phyloP scores from a whole-genome alignment of 2,329 filamentous ascomycete genomes.

The Aureobasidium musti region DNA sequence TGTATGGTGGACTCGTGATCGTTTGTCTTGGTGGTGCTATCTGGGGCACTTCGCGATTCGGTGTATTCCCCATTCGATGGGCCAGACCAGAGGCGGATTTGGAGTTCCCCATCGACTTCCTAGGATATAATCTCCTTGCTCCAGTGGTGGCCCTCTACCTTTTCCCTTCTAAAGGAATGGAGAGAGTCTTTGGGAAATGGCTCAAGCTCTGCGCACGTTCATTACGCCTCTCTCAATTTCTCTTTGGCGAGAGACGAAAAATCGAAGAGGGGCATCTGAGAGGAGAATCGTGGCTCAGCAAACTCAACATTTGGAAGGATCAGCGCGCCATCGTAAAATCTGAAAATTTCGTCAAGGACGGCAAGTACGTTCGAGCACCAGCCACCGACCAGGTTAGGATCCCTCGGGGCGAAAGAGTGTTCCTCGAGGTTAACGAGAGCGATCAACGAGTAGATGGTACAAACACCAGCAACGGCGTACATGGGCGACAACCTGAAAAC shows the following conservation, averaged over 20 bases:
- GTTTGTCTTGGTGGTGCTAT: constrained; percentile 93
- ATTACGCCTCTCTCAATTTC: constrained; percentile 83
- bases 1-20: constrained; percentile 91
- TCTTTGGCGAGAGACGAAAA: constrained; percentile 78
- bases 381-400: constrained; percentile 95
- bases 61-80: constrained; percentile 87
- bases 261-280: constrained; percentile 78
- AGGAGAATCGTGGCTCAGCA: constrained; percentile 32
- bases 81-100: constrained; percentile 88
- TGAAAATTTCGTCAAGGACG: constrained; percentile 64
- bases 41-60: constrained; percentile 77
- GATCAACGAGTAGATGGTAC: constrained; percentile 65
- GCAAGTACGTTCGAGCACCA: constrained; percentile 85
- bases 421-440: constrained; percentile 70
- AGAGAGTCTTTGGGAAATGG: constrained; percentile 93
- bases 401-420: constrained; percentile 78
- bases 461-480: constrained; percentile 38
- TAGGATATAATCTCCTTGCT: constrained; percentile 97
- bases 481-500: constrained; percentile 48
- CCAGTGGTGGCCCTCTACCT: constrained; percentile 82
- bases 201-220: constrained; percentile 81
- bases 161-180: constrained; percentile 79
- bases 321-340: constrained; percentile 30
- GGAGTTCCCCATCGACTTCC: constrained; percentile 89
- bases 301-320: constrained; percentile 37